Base-by-base conservation (phyloP, 805 yeast species). In the Sungouiozyma intestinalis region DNA sequence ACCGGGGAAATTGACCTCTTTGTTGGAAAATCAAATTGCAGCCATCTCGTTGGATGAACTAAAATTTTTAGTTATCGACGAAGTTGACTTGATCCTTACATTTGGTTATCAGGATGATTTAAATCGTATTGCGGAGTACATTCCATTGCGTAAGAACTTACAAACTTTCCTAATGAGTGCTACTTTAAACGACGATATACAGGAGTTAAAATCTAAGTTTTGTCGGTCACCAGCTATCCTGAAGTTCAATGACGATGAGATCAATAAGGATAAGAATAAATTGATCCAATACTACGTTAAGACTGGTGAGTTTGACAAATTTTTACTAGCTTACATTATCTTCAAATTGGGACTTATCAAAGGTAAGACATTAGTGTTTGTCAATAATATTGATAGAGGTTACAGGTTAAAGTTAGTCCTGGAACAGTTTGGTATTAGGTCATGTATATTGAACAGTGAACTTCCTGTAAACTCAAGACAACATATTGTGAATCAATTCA, bases 111-210 rank as follows among this genome's bases (percentile, higher is more conserved):
- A 79, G 50, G 94, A 85, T 7, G 98, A 92, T 63, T 69, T 90
- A 48, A 67, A 74, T 35, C 74, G 72, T 52, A 72, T 92, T 48
- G 72, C 82, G 7, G 68, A 71, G 19, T 73, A 64, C 47, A 65
- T 88, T 48, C 86, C 87, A n/a, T 66, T 79, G 46, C 79, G 79
- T 56, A 81, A 82, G 48, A 77, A 74, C 45, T 67, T 85, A 50
- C 98, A 92, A 65, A 80, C 92, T 2, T 92, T 86, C 64, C 67
- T 92, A 51, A 92, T 92, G 97, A 84, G 95, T 63, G 98, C 98
- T 2, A 92, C 98, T 3, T 67, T 92, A 45, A 84, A 79, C 56
- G 94, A 85, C 36, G 97, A 90, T 48, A 76, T 90, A 48, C 77
- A 84, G 45, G 76, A 73, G 37, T 65, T 92, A 52, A 90, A 90